Conservation (phyloP, 768 basidiomycete species). For the Coprinopsis sp. region DNA sequence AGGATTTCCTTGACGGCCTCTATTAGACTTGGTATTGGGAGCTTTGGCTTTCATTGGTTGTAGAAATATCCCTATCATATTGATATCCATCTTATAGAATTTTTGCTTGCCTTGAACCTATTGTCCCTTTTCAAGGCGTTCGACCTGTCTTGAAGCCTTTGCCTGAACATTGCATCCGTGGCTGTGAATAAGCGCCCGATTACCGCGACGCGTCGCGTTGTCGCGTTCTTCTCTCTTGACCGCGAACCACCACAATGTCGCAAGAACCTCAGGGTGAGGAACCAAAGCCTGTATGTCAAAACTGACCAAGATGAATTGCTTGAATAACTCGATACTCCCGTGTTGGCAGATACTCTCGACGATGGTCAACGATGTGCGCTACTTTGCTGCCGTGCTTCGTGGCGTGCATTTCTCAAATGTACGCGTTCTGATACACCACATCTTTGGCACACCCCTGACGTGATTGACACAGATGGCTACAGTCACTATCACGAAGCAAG, state of each 20-base stretch:
- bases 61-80: too few relatives aligned
- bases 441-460: conserved; percentile 6
- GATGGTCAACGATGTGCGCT: conserved; percentile 77
- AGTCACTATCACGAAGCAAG: conserved; percentile 62
- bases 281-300: not conserved
- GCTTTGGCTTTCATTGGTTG: too few relatives aligned
- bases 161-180: too few relatives aligned
- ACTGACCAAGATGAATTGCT: not conserved
- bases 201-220: too few relatives aligned
- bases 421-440: conserved; percentile 22
- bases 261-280: conserved; percentile 1
- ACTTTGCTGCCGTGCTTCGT: conserved; percentile 71
- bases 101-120: too few relatives aligned
- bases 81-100: too few relatives aligned
- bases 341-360: conserved; percentile 54
- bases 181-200: too few relatives aligned
- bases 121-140: too few relatives aligned
- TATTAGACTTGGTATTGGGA: conserved; percentile 19
- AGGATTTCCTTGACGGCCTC: conserved; percentile 41
- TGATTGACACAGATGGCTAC: conserved; percentile 40
- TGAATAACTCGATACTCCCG: not conserved
- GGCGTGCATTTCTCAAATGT: conserved; percentile 82
- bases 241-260: not conserved
- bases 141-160: too few relatives aligned
- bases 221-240: not conserved